Base-by-base conservation (phyloP, 805 yeast species). In the Candida chauliodis region DNA sequence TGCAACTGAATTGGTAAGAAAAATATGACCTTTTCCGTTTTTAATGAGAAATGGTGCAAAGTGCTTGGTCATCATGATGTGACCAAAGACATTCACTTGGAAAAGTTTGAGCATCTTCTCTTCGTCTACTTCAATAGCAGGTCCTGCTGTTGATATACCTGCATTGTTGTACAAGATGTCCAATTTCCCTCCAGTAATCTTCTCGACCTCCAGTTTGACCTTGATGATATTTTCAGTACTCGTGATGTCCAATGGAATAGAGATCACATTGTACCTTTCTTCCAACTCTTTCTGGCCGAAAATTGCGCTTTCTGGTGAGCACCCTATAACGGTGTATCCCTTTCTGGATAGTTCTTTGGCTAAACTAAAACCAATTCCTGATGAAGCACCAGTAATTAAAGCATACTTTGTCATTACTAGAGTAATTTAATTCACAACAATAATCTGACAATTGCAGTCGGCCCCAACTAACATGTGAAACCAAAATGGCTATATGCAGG, bases 301-400 rank as follows among this genome's bases (percentile, higher is more conserved):
- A 40, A 20, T 48, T 19, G 10, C 50, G 43, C 17, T 59, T 50
- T 45, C 24, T 29, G 38, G 31, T 16, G 63, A 65, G 9, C 62
- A 49, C 4, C 66, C 69, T 36, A 52, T 53, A 7, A 65, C 61
- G 9, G 41, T 48, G 48, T 61, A 73, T 0, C 73, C 75, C 27
- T 35, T 63, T 58, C 15, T 50, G 30, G 46, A 62, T 30, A 78
- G 61, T 44, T 72, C 75, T 14, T 55, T 46, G 5, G 79, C 69
- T 5, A 76, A 46, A 15, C 63, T 66, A 42, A 58, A 69, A 0
- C 84, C 84, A 37, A 78, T 78, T 11, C 84, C 84, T 0, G 76
- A 67, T 0, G 81, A 75, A 5, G 79, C 78, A 8, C 84, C 84
- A 1, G 81, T 75, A 21, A 78, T 45, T 15, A 56, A 38, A 13